phyloP scores from a whole-genome alignment of 768 basidiomycete species.

The Suillus variegatus region DNA sequence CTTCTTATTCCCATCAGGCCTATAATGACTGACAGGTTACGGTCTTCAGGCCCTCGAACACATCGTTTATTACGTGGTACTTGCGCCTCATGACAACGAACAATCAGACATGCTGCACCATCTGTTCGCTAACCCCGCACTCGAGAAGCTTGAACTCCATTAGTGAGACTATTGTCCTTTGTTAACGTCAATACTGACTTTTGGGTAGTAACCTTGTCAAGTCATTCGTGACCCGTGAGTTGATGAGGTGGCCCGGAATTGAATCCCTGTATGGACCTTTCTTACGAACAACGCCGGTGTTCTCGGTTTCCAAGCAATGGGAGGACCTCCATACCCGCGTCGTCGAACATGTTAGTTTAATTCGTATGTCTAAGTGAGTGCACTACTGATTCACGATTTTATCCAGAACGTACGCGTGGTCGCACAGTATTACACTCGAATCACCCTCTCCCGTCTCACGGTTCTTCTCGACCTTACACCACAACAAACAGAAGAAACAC shows the following conservation, averaged over 20 bases:
- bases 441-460: slow-evolving; percentile 80
- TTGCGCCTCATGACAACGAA: slow-evolving; percentile 94
- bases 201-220: slow-evolving; percentile 83
- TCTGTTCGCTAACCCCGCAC: slow-evolving; percentile 73
- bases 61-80: slow-evolving; percentile 91
- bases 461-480: slow-evolving; percentile 82
- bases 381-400: slow-evolving; percentile 9
- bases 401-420: slow-evolving; percentile 93
- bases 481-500: slow-evolving; percentile 83
- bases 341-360: slow-evolving; percentile 84
- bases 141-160: slow-evolving; percentile 81
- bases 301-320: slow-evolving; percentile 80
- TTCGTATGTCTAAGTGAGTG: neutral
- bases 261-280: slow-evolving; percentile 85
- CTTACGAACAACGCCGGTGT: slow-evolving; percentile 79
- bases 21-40: slow-evolving; percentile 7
- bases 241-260: slow-evolving; percentile 98
- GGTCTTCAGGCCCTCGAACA: slow-evolving; percentile 80
- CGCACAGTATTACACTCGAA: slow-evolving; percentile 92
- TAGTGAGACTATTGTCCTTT: slow-evolving; percentile 52
- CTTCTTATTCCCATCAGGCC: slow-evolving; percentile 1
- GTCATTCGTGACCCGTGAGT: slow-evolving; percentile 88
- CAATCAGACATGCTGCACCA: slow-evolving; percentile 97
- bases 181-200: slow-evolving; percentile 14
- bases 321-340: slow-evolving; percentile 94